Base-by-base conservation (phyloP, 2,329 filamentous ascomycete genomes). In the Penicillium nordicum region DNA sequence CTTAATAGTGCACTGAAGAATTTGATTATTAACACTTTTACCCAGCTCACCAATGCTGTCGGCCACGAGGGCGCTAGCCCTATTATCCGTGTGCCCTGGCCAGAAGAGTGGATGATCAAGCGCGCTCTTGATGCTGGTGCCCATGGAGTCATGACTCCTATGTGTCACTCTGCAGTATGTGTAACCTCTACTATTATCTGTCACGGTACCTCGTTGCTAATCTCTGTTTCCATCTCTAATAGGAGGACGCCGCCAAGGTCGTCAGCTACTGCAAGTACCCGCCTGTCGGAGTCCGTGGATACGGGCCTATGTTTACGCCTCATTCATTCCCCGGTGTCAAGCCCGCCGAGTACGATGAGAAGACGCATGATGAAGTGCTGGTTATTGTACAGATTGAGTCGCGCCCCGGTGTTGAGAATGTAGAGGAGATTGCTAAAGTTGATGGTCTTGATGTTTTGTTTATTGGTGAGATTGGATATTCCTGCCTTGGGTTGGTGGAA, bases 351-450 rank as follows among this genome's bases (percentile, higher is more conserved):
- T 75, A 77, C 55, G 69, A 76, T 47, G 57, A 62, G 7, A 63
- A 63, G n/a, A 73, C 71, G 6, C 70, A 77, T 50, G 53, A 58
- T 4, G 60, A 61, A 1, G 57, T 76, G 11, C 38, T 71, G 9
- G 70, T 73, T 1, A 65, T 69, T 41, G 71, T 77, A 18, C 75
- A 78, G 63, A 78, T 78, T 47, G 76, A 78, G 68, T 76, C 76
- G 0, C 65, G 62, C 16, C 60, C 69, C 9, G 76, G 72, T 3
- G 67, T 78, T 7, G 74, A 75, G 43, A 77, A 74, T 55, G 75
- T 78, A 8, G 76, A 78, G 63, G 71, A 73, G 51, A 79, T 79
- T 57, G 75, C 75, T 1, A 67, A 66, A 4, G 74, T 77, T 4
- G 68, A 71, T 18, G 76, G 76, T 6, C 61, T 78, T 12, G 76